Evolutionary conservation across 352 stramenopile species (phyloP).

Genomic region (Globisporangium cederbergense): DNA sequence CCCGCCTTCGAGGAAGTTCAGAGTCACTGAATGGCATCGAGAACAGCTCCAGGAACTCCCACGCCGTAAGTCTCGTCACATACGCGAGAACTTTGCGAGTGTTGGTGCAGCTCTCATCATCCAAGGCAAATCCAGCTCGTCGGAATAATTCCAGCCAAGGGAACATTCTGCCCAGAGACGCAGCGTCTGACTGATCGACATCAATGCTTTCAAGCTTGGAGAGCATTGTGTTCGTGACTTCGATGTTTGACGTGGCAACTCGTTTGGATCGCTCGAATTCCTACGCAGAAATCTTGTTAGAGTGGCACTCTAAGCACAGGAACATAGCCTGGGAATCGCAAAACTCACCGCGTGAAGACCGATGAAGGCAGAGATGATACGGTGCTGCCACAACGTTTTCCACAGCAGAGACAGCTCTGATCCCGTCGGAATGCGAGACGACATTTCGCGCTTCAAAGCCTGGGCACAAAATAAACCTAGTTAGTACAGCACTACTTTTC

Average conservation of each 20-base stretch:
- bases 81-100: conserved; percentile 37
- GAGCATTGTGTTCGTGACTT: conserved; percentile 15
- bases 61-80: conserved; percentile 48
- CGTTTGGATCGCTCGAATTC: conserved; percentile 24
- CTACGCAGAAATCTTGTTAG: conserved; percentile 11
- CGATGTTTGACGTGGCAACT: conserved; percentile 16
- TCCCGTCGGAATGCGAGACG: conserved; percentile 52
- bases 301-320: background rate
- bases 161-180: conserved; percentile 29
- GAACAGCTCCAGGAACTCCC: conserved; percentile 79
- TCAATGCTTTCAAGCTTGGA: conserved; percentile 14
- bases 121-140: conserved; percentile 43
- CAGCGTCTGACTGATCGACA: background rate
- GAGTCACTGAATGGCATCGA: conserved; percentile 72
- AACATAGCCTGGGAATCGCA: background rate
- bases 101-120: conserved; percentile 44
- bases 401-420: conserved; percentile 58
- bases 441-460: conserved; percentile 53
- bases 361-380: conserved; percentile 58
- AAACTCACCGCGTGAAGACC: conserved; percentile 51
- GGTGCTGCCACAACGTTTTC: conserved; percentile 65
- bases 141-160: conserved; percentile 74
- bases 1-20: conserved; percentile 49
- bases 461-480: conserved; percentile 14
- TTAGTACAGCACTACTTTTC: background rate